phyloP scores from a whole-genome alignment of 139 green algal species.

The Picocystis salinarum region DNA sequence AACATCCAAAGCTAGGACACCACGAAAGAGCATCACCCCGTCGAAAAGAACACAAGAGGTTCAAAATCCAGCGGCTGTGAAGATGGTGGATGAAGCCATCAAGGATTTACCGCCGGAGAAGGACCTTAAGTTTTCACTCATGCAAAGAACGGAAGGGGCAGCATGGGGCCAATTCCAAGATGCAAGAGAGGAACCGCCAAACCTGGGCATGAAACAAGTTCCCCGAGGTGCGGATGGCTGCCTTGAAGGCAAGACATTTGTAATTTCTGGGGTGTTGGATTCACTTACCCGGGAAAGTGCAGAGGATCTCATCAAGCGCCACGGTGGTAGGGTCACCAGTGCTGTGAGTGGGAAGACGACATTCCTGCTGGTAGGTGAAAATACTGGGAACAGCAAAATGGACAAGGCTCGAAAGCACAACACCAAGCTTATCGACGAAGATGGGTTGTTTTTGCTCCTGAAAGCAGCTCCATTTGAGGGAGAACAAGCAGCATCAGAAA shows the following conservation, averaged over 20 bases:
- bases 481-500: not conserved
- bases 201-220: too few relatives aligned
- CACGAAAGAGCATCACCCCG: too few relatives aligned
- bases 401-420: conserved; percentile 17
- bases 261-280: conserved; percentile 46
- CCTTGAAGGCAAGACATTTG: conserved; percentile 71
- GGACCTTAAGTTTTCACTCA: too few relatives aligned
- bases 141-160: too few relatives aligned
- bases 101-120: too few relatives aligned
- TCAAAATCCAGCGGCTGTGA: too few relatives aligned
- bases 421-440: conserved; percentile 58
- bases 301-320: conserved; percentile 59
- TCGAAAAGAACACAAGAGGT: too few relatives aligned
- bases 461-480: conserved; percentile 16
- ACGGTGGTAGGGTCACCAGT: conserved; percentile 49
- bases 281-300: conserved; percentile 51
- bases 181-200: too few relatives aligned
- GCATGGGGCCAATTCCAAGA: too few relatives aligned
- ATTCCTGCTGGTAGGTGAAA: conserved; percentile 24
- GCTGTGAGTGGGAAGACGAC: conserved; percentile 63
- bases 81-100: too few relatives aligned
- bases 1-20: too few relatives aligned
- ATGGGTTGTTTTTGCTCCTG: conserved; percentile 60
- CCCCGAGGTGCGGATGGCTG: conserved; percentile 62
- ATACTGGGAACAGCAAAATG: conserved; percentile 1